Evolutionary conservation across 768 basidiomycete genomes (phyloP), one percentile per base, ranked within the genome.

Genomic region (Mycena latifolia): DNA sequence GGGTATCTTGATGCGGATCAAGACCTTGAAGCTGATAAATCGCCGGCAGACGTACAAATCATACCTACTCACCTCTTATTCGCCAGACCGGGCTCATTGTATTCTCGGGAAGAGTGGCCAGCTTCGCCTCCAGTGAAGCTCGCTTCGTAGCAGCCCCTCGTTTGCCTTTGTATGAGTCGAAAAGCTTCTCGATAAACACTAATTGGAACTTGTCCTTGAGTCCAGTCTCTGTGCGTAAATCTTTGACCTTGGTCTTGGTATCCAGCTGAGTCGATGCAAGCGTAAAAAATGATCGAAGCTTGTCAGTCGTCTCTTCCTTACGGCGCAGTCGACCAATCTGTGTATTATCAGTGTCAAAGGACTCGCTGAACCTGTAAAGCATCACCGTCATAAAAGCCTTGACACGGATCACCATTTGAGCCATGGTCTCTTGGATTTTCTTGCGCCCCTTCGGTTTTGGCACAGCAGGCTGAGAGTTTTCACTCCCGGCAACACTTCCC

Each of bases 1-100:
- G 80, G 11, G 77, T 79, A 61, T 81, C 79, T 28, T 61, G 59
- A 64, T 81, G 74, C 3, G 76, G 71, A 65, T 82, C 76, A 12
- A 81, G 55, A 8, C 74, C 80, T 78, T n/a, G 37, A 12, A 39
- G 8, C 31, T 48, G 39, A 27, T 11, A 1, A 48, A 35, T 31
- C 14, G 20, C n/a, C n/a, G n/a, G n/a, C n/a, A n/a, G n/a, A n/a
- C n/a, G n/a, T n/a, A n/a, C n/a, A 39, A 50, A 41, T 31, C 25
- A 27, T 43, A 20, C 4, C 10, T 6, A 8, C 51, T 10, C 46
- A 71, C 74, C 73, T 65, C 67, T 11, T 14, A 79, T 65, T n/a
- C 69, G 28, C 72, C 61, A 63, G 6, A 63, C 61, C 0, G 61
- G 61, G 24, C 61, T 63, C 11, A 28, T 53, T 5, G 60, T 61